Base-by-base conservation (phyloP, 176 grass and related monocot genomes). In the Avena insularis region DNA sequence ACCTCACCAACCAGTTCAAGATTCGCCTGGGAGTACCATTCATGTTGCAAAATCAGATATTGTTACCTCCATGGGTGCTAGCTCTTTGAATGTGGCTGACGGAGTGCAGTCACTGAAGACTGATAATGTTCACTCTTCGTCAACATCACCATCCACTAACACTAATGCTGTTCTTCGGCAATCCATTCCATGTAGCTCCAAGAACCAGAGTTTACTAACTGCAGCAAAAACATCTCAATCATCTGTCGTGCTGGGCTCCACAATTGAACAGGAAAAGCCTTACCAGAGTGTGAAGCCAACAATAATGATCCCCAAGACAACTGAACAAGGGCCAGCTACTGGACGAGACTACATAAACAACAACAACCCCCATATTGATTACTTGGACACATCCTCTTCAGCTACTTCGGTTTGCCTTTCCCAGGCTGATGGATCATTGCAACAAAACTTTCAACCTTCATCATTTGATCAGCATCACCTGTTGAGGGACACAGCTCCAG, bases 331-430 rank as follows among this genome's bases (percentile, higher is more conserved):
- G 81, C 79, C 76, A 81, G 9, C 67, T 89, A 86, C 82, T 59
- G 80, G 83, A 45, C 90, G 86, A 82, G 84, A 86, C 59, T 87
- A 90, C 80, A 77, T 88, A 69, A 90, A 85, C 72, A 94, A 79
- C 31, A 83, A 75, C 45, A 56, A 76, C 25, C 73, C 70, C 75
- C 86, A 92, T 17, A 73, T 91, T 57, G 93, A 95, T 83, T 92
- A 84, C 79, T 89, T 95, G 81, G 93, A 95, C 66, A 92, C 93
- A 7, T 90, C 93, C 64, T 95, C 93, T 63, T 95, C 93, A 63
- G 93, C 88, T 69, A 95, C 93, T 77, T 95, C 93, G 10, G 88
- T 89, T 64, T 92, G 93, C 78, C 88, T 95, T 79, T 95, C 93
- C 79, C 93, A 92, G 77, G 76, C 90, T 85, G 91, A 95, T 69